Evolutionary conservation across 2,329 filamentous ascomycete species (phyloP), one percentile per base, ranked within the genome.

Genomic region (Tolypocladium ophioglossoides): DNA sequence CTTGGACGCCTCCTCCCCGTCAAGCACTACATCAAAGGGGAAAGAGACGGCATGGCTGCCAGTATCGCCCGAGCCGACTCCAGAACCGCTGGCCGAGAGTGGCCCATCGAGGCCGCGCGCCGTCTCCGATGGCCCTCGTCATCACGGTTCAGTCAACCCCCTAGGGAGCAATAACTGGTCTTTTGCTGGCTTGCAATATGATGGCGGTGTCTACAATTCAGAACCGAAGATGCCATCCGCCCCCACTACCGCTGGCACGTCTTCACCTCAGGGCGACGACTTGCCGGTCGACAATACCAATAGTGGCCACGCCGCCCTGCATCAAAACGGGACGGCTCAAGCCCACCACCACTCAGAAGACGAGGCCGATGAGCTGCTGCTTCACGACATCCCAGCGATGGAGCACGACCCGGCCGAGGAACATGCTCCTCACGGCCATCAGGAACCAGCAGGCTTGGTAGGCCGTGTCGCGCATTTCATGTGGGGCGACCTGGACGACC

Each of bases 131-230:
- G 81, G 81, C 0, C 78, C 78, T 4, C 71, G 70, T 46, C 63
- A 66, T 7, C 70, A 69, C 4, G 68, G 72, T 10, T 66, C 67
- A 2, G 68, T 76, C 52, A 78, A 82, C 51, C 77, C 78, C 0
- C 64, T 85, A 18, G 81, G 75, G 1, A 80, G 80, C 62, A 83
- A 83, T 57, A 84, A 70, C 59, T 86, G 82, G 83, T 76, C 75
- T 0, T 85, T 84, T 59, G 70, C 72, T 4, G 68, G 68, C 27
- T 57, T 79, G 9, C 66, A 70, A 22, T 51, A 61, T 12, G 57
- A 65, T 39, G 53, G 54, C 4, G 50, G 61, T n/a, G 38, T 47
- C 18, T 55, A 59, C 14, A 32, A 47, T 12, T 46, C 37, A 7
- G 46, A 37, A 30, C 34, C 52, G 41, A 48, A 14, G n/a, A 18